A percentile compares a stretch with the other conserved stretches of the same genome.
phyloP scores from a whole-genome alignment of 192 early-diverging fungal genomes.

The Linnemannia exigua region DNA sequence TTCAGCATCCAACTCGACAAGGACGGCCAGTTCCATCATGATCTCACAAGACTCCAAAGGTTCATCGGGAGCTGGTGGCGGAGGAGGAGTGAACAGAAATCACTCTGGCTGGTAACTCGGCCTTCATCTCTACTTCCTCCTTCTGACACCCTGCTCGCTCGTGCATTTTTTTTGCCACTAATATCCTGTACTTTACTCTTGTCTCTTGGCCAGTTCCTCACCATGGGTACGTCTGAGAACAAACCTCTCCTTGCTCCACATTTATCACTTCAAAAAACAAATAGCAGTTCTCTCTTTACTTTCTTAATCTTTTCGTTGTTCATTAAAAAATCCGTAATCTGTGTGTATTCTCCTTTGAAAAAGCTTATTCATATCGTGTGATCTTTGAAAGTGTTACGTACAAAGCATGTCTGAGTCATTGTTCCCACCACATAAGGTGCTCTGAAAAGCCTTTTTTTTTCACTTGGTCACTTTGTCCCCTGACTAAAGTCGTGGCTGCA shows the following conservation, averaged over 20 bases:
- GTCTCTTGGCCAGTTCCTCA: no score
- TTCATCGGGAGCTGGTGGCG: slow-evolving; percentile 5
- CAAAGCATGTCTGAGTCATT: neutral
- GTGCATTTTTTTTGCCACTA: neutral
- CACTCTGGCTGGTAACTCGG: slow-evolving; percentile 33
- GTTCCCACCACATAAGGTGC: neutral
- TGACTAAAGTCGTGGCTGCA: no score
- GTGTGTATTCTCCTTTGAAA: neutral
- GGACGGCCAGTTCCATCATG: slow-evolving; percentile 18
- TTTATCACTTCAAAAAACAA: neutral
- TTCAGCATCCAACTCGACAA: slow-evolving; percentile 23
- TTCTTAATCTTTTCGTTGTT: neutral
- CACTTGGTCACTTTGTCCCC: no score
- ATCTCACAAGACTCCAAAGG: slow-evolving; percentile 37
- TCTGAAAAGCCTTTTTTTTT: no score
- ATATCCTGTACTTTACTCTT: slow-evolving; percentile 22
- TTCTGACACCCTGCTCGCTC: neutral
- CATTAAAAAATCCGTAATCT: neutral
- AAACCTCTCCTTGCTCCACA: neutral
- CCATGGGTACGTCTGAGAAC: neutral
- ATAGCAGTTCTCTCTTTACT: slow-evolving; percentile 7
- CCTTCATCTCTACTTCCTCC: neutral
- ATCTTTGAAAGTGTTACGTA: neutral
- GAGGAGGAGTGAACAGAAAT: slow-evolving; percentile 16
- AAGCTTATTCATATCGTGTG: neutral